Evolutionary conservation across 2,329 filamentous ascomycete species (phyloP).

Genomic region (Botryosphaeria dothidea): DNA sequence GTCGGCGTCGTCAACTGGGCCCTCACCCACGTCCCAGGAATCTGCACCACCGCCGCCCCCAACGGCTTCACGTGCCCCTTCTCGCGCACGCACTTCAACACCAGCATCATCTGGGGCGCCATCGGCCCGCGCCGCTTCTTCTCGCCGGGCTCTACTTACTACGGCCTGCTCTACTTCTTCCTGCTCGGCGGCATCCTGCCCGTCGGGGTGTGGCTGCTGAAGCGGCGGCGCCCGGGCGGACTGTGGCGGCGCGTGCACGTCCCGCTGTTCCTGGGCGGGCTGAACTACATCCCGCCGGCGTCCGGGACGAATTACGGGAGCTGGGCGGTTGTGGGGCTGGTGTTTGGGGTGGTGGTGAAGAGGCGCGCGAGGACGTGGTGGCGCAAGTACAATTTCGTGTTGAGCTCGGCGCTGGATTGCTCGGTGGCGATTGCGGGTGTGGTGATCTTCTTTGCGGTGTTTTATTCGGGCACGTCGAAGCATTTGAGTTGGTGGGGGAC

Average conservation of each 20-base stretch:
- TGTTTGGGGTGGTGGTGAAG: slow-evolving; percentile 28
- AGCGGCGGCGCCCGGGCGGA: slow-evolving; percentile 54
- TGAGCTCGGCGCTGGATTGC: slow-evolving; percentile 23
- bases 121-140: slow-evolving; percentile 62
- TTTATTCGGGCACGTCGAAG: not conserved
- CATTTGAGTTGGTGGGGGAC: not conserved
- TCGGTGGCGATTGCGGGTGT: slow-evolving; percentile 27
- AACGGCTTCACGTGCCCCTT: not conserved
- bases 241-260: slow-evolving; percentile 57
- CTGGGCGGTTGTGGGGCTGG: slow-evolving; percentile 28
- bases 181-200: slow-evolving; percentile 56
- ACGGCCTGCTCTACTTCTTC: slow-evolving; percentile 62
- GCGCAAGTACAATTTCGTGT: slow-evolving; percentile 22
- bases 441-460: slow-evolving; percentile 29
- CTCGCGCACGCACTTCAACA: not conserved
- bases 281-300: slow-evolving; percentile 57
- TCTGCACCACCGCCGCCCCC: slow-evolving; percentile 34
- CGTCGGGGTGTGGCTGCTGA: slow-evolving; percentile 52
- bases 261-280: slow-evolving; percentile 64
- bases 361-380: slow-evolving; percentile 27
- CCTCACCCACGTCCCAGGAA: slow-evolving; percentile 43
- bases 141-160: slow-evolving; percentile 63
- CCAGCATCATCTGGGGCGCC: not conserved
- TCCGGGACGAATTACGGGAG: slow-evolving; percentile 26
- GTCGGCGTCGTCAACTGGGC: slow-evolving; percentile 37